phyloP scores from a whole-genome alignment of 768 basidiomycete genomes.

The Lactifluus volemus region DNA sequence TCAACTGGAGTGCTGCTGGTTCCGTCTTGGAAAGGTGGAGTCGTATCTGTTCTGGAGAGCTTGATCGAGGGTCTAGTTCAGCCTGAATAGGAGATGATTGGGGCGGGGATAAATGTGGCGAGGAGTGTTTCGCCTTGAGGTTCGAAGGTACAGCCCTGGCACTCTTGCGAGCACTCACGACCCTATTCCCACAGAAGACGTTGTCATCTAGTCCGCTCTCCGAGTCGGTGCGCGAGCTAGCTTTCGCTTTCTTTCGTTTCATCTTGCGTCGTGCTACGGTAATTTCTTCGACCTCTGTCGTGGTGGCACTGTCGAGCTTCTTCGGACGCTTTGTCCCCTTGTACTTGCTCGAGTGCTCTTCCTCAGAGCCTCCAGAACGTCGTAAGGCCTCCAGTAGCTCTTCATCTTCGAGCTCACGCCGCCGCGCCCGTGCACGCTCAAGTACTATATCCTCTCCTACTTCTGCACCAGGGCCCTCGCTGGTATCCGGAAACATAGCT shows the following conservation, averaged over 20 bases:
- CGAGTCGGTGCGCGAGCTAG: slow-evolving; percentile 7
- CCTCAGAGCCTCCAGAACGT: slow-evolving; percentile 17
- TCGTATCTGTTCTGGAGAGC: background rate
- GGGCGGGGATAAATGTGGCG: background rate
- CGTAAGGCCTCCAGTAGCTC: slow-evolving; percentile 29
- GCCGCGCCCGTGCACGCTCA: slow-evolving; percentile 34
- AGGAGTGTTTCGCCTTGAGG: background rate
- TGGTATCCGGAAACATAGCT: slow-evolving; percentile 72
- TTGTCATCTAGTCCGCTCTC: background rate
- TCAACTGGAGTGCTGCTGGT: background rate
- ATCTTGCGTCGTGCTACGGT: background rate
- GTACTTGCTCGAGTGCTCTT: background rate
- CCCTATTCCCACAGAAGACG: background rate
- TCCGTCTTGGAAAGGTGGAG: background rate
- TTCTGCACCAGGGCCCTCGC: slow-evolving; percentile 27
- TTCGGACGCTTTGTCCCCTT: slow-evolving; percentile 13
- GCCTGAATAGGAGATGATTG: background rate
- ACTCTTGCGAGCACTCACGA: background rate
- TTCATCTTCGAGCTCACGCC: slow-evolving; percentile 35
- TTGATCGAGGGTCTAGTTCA: background rate
- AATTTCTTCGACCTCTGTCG: slow-evolving; percentile 7
- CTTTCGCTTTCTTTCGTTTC: slow-evolving; percentile 19
- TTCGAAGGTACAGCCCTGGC: background rate
- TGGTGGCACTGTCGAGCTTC: background rate
- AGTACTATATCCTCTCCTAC: slow-evolving; percentile 37